Percentiles rank a stretch among this genome's conserved stretches.
These are phyloP conservation scores for Hyaloscypha hepaticicola DNA, from an alignment of 495 filamentous ascomycete genomes.

Conservation along the genomic window DNA sequence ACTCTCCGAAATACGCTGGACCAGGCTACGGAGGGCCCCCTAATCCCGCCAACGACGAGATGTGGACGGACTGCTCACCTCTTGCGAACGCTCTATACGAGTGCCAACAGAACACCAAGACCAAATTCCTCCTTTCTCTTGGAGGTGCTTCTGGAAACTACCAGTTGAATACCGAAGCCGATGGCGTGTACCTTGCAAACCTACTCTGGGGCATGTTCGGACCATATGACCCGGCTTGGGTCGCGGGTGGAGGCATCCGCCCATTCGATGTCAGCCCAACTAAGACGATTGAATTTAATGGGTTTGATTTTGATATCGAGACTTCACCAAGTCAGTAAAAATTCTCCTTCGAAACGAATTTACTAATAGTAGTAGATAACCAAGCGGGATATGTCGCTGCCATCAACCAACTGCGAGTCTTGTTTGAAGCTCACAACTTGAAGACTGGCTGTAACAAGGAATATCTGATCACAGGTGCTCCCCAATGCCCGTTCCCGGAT, in stretches of 20 bases:
- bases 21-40: conserved; percentile 35
- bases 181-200: conserved; percentile 59
- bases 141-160: conserved; percentile 45
- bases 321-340: neutral
- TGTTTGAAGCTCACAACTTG: conserved; percentile 41
- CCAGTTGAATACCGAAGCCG: conserved; percentile 37
- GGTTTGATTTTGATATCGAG: conserved; percentile 61
- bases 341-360: conserved; percentile 38
- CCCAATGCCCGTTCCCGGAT: conserved; percentile 56
- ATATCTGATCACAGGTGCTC: conserved; percentile 58
- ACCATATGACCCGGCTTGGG: conserved; percentile 44
- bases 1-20: conserved; percentile 31
- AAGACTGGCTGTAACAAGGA: conserved; percentile 36
- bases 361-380: conserved; percentile 42
- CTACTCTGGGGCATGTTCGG: conserved; percentile 66
- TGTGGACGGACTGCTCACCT: conserved; percentile 36
- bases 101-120: conserved; percentile 48
- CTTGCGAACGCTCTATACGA: conserved; percentile 49
- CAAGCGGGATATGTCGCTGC: conserved; percentile 43
- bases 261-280: conserved; percentile 43
- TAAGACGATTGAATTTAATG: conserved; percentile 52
- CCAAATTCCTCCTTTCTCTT: conserved; percentile 64
- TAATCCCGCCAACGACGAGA: conserved; percentile 29
- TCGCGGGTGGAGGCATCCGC: conserved; percentile 35
- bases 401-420: conserved; percentile 45